A percentile compares a stretch with the other conserved stretches of the same genome.
phyloP scores from a whole-genome alignment of 148 eudicot species.

The Nyssa sinensis region DNA sequence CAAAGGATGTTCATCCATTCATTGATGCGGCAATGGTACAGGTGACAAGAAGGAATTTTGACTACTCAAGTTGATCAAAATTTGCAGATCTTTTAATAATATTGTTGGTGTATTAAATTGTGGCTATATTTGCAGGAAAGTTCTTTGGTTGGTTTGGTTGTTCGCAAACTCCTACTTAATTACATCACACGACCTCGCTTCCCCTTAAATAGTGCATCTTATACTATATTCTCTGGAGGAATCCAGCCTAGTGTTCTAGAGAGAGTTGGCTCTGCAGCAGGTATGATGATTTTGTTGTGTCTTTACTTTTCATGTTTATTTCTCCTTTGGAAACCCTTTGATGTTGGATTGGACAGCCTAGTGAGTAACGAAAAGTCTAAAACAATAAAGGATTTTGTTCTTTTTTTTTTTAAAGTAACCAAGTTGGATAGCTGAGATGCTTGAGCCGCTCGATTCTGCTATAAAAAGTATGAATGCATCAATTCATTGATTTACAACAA shows the following conservation, averaged over 20 bases:
- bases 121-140: slow-evolving; percentile 52
- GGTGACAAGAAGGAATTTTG: slow-evolving; percentile 36
- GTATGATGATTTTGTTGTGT: slow-evolving; percentile 29
- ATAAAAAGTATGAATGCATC: neutral
- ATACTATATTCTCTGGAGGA: slow-evolving; percentile 51
- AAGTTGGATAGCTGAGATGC: neutral
- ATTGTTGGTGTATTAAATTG: slow-evolving; percentile 7
- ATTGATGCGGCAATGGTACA: slow-evolving; percentile 75
- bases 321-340: neutral
- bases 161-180: slow-evolving; percentile 66
- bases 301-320: neutral
- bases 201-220: slow-evolving; percentile 42
- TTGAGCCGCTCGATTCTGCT: neutral
- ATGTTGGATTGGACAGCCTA: neutral
- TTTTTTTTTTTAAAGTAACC: neutral
- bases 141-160: slow-evolving; percentile 59
- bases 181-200: slow-evolving; percentile 60
- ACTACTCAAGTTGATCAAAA: neutral
- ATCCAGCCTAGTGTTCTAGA: slow-evolving; percentile 73
- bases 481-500: too few relatives aligned
- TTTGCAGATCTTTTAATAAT: slow-evolving; percentile 5
- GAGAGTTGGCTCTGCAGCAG: slow-evolving; percentile 90
- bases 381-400: neutral
- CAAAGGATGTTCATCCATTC: slow-evolving; percentile 74
- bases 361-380: neutral